A percentile compares a stretch with the other conserved stretches of the same genome.
phyloP scores from a whole-genome alignment of 2,329 filamentous ascomycete species.

The Fusarium torreyae region DNA sequence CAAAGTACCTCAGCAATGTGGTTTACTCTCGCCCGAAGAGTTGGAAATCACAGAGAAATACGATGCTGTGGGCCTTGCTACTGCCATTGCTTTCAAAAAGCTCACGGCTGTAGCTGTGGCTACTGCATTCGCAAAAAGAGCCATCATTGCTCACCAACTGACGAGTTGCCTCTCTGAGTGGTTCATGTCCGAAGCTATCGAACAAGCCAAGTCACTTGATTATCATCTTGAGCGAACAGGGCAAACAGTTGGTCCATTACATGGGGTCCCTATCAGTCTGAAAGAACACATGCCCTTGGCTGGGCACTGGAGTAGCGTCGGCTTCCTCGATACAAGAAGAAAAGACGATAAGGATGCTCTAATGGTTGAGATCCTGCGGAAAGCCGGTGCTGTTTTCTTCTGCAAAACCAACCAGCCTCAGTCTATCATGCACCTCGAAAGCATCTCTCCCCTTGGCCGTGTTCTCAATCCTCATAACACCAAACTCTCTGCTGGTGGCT shows the following conservation, averaged over 20 bases:
- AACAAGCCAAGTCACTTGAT: conserved; percentile 60
- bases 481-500: conserved; percentile 72
- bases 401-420: conserved; percentile 75
- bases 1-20: conserved; percentile 49
- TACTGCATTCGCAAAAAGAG: conserved; percentile 67
- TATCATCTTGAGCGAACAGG: conserved; percentile 56
- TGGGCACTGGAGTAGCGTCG: conserved; percentile 64
- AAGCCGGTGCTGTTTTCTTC: conserved; percentile 66
- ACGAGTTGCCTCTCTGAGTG: conserved; percentile 67
- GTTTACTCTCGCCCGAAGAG: conserved; percentile 62
- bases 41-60: conserved; percentile 64
- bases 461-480: conserved; percentile 74
- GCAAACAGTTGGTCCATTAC: conserved; percentile 39
- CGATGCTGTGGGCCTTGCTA: conserved; percentile 60
- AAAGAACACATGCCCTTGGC: conserved; percentile 71
- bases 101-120: conserved; percentile 59
- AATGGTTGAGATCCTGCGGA: conserved; percentile 69
- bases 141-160: conserved; percentile 70
- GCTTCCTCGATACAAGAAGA: conserved; percentile 65
- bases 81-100: conserved; percentile 55
- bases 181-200: conserved; percentile 64
- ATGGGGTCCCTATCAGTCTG: conserved; percentile 48
- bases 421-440: conserved; percentile 68
- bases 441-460: conserved; percentile 71
- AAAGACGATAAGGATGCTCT: conserved; percentile 67